Evolutionary conservation across 2,329 filamentous ascomycete genomes (phyloP).

Genomic region (Orbilia blumenaviensis): DNA sequence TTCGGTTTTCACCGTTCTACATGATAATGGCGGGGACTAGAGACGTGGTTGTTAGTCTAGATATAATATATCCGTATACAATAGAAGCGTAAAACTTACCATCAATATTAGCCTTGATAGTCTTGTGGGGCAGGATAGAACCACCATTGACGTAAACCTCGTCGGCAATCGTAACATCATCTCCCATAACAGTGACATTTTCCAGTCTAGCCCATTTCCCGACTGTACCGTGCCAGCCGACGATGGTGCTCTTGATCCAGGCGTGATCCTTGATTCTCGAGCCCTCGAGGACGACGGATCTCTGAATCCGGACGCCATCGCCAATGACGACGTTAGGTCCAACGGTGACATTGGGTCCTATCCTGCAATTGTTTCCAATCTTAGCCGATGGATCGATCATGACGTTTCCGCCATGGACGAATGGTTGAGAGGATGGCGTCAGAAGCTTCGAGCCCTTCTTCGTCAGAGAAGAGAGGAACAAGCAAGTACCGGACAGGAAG

Average conservation of each 20-base stretch:
- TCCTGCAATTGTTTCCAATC: conserved; percentile 98
- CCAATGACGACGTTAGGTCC: conserved; percentile 91
- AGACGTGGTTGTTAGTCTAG: not conserved
- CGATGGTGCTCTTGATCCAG: conserved; percentile 98
- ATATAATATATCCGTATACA: not conserved
- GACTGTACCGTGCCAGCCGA: conserved; percentile 96
- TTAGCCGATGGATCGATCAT: conserved; percentile 92
- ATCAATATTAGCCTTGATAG: conserved; percentile 98
- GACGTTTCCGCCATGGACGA: conserved; percentile 92
- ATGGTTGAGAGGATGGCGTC: conserved; percentile 76
- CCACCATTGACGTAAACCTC: conserved; percentile 99
- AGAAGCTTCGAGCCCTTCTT: conserved; percentile 90
- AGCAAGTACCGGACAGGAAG: conserved; percentile 93
- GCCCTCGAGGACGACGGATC: conserved; percentile 86
- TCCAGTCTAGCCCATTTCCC: conserved; percentile 95
- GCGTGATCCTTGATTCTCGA: conserved; percentile 98
- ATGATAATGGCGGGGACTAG: conserved; percentile 64
- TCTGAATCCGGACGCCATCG: conserved; percentile 91
- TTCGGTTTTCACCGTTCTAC: conserved; percentile 58
- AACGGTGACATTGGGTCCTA: conserved; percentile 96
- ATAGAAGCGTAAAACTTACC: conserved; percentile 62
- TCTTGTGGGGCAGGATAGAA: conserved; percentile 95
- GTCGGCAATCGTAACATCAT: conserved; percentile 96
- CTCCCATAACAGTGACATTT: conserved; percentile 96
- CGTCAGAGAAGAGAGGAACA: conserved; percentile 90